Conservation (phyloP, 805 yeast species). For the Candida boleticola region DNA sequence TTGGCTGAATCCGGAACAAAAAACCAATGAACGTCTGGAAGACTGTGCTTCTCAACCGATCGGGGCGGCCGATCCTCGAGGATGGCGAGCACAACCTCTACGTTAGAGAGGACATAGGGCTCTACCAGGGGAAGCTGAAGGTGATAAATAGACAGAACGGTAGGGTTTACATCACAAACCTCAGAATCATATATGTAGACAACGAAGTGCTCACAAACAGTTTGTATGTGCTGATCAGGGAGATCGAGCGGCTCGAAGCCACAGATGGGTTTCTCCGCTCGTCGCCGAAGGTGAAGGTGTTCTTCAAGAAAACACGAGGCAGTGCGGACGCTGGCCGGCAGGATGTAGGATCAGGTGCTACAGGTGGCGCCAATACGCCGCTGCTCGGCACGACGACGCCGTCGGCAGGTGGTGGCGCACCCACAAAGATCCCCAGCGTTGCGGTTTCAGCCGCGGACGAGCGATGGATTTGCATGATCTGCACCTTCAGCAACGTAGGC, state of each 20-base stretch:
- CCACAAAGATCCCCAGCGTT: background rate
- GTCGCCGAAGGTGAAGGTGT: conserved; percentile 68
- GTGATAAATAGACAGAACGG: conserved; percentile 68
- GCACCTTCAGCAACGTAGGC: conserved; percentile 62
- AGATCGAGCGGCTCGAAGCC: conserved; percentile 37
- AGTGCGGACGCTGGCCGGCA: background rate
- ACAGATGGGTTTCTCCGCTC: conserved; percentile 64
- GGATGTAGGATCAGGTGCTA: conserved; percentile 1
- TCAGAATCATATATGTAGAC: conserved; percentile 72
- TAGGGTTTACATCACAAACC: conserved; percentile 71
- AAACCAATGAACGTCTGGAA: conserved; percentile 26
- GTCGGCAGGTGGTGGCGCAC: background rate
- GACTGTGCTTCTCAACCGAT: conserved; percentile 34
- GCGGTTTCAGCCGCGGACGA: conserved; percentile 6
- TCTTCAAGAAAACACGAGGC: conserved; percentile 11
- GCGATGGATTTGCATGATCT: conserved; percentile 87
- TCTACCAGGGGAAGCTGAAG: conserved; percentile 76
- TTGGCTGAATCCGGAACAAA: no score
- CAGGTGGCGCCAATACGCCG: background rate
- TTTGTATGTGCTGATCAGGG: conserved; percentile 44
- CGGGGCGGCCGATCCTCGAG: conserved; percentile 36
- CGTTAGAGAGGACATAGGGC: conserved; percentile 50
- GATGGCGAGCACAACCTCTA: conserved; percentile 33
- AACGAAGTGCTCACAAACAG: conserved; percentile 39
- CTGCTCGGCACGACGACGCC: no score